phyloP scores from a whole-genome alignment of 2,329 filamentous ascomycete species.

The Lithohypha guttulata region DNA sequence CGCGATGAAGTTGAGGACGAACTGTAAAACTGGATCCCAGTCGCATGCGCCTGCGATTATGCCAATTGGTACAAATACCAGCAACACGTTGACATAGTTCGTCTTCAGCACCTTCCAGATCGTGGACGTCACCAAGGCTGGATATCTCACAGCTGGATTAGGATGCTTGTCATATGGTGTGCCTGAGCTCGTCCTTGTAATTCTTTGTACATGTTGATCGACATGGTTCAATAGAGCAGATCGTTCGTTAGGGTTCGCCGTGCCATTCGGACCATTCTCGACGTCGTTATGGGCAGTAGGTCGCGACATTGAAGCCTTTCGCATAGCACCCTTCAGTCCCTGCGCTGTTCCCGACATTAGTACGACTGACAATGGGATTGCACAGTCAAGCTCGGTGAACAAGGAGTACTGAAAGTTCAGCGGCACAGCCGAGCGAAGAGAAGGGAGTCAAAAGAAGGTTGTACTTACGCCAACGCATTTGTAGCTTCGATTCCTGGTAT shows the following conservation, averaged over 20 bases:
- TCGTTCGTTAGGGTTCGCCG: conserved; percentile 26
- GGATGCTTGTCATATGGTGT: conserved; percentile 28
- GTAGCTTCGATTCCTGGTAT: neutral
- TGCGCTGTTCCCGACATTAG: conserved; percentile 7
- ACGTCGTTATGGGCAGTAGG: conserved; percentile 14
- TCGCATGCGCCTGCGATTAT: conserved; percentile 51
- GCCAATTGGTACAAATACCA: conserved; percentile 55
- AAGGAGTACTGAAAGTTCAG: neutral
- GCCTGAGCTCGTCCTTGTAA: conserved; percentile 16
- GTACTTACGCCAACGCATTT: conserved; percentile 7
- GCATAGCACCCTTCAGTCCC: conserved; percentile 8
- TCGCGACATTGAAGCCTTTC: conserved; percentile 14
- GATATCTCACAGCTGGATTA: conserved; percentile 31
- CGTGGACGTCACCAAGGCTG: conserved; percentile 29
- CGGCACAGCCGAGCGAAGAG: neutral
- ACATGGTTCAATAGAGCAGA: conserved; percentile 24
- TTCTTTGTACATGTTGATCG: conserved; percentile 7
- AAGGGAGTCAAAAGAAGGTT: neutral
- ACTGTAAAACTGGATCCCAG: conserved; percentile 48
- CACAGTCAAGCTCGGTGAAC: neutral
- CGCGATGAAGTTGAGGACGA: conserved; percentile 53
- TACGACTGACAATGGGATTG: neutral
- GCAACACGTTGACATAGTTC: conserved; percentile 48
- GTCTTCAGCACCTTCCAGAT: conserved; percentile 36
- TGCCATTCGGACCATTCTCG: conserved; percentile 23